phyloP scores from a whole-genome alignment of 352 stramenopile species.

The Phytophthora colocasiae region DNA sequence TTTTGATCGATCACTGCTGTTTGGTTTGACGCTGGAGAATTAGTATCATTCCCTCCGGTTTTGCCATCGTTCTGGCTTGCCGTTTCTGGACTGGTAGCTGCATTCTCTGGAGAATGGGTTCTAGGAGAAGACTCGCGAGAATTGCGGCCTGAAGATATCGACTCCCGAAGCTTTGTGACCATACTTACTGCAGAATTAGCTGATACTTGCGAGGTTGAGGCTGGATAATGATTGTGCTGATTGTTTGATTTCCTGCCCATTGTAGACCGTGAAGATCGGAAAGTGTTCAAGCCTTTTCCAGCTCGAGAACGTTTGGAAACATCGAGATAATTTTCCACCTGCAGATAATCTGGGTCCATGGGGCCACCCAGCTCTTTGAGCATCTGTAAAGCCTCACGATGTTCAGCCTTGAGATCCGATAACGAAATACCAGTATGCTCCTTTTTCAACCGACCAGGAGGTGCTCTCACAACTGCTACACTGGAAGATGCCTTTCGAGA shows the following conservation, averaged over 20 bases:
- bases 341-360: slow-evolving; percentile 49
- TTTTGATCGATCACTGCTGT: background rate
- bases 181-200: slow-evolving; percentile 41
- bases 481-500: slow-evolving; percentile 14
- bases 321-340: slow-evolving; percentile 17
- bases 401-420: slow-evolving; percentile 77
- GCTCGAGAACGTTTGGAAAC: slow-evolving; percentile 1
- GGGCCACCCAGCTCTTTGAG: slow-evolving; percentile 77
- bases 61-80: background rate
- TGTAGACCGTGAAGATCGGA: slow-evolving; percentile 3
- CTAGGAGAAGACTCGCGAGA: slow-evolving; percentile 24
- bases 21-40: slow-evolving; percentile 10
- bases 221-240: background rate
- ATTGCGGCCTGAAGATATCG: slow-evolving; percentile 48
- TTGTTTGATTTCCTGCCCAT: slow-evolving; percentile 7
- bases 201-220: slow-evolving; percentile 15
- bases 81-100: background rate
- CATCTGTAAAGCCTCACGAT: slow-evolving; percentile 74
- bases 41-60: background rate
- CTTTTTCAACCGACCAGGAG: slow-evolving; percentile 20
- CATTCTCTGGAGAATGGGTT: slow-evolving; percentile 1
- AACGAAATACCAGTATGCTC: slow-evolving; percentile 69
- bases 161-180: slow-evolving; percentile 61
- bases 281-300: background rate
- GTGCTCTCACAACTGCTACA: slow-evolving; percentile 3